Percentiles rank a stretch among this genome's conserved stretches.
Evolutionary conservation across 169 alveolate species (phyloP).

Genomic region (Pseudocohnilembus persalinus): DNA sequence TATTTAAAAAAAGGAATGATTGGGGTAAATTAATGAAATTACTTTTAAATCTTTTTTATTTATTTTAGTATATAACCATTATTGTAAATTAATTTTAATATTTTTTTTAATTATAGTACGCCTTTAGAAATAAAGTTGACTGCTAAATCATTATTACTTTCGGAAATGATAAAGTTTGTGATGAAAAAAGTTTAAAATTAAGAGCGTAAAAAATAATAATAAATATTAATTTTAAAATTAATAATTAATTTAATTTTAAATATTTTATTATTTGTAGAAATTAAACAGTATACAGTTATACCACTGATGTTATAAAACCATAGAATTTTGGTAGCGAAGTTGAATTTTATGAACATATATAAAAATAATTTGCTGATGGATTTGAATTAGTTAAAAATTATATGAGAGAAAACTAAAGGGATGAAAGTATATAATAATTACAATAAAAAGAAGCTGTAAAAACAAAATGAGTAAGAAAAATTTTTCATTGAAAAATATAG

Average conservation of each 20-base stretch:
- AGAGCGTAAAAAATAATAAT: neutral
- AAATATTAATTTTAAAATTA: neutral
- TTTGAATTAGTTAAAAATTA: neutral
- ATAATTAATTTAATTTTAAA: neutral
- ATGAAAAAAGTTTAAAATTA: constrained; percentile 33
- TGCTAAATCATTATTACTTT: constrained; percentile 21
- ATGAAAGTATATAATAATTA: no score
- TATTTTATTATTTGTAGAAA: neutral
- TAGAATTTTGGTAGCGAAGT: constrained; percentile 17
- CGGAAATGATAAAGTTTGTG: constrained; percentile 34
- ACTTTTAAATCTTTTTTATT: no score
- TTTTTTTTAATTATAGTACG: constrained; percentile 10
- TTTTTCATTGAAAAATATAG: no score
- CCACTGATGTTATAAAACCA: constrained; percentile 22
- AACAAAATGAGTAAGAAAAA: no score
- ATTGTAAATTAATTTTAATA: neutral
- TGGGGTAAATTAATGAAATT: neutral
- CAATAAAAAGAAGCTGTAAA: no score
- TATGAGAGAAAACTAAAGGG: neutral
- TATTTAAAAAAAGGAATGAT: constrained; percentile 41
- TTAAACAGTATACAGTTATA: constrained; percentile 3
- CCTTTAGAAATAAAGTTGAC: constrained; percentile 28
- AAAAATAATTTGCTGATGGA: constrained; percentile 4
- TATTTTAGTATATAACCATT: neutral
- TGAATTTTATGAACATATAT: neutral